Percentiles rank a stretch among this genome's conserved stretches.
Evolutionary conservation across 140 eudicot species (phyloP).

Genomic region (Stevia rebaudiana): DNA sequence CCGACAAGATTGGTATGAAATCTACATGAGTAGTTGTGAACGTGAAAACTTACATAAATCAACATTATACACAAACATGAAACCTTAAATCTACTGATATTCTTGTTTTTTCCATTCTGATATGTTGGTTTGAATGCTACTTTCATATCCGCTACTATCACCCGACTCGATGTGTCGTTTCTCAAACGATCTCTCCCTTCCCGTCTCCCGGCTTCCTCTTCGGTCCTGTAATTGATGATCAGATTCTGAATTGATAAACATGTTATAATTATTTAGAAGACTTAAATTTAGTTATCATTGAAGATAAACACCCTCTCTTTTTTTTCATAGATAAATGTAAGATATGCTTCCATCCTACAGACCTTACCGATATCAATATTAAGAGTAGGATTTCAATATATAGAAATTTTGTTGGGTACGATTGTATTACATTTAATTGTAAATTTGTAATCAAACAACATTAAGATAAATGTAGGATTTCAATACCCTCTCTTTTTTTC

Average conservation of each 20-base stretch:
- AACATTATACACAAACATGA: constrained; percentile 27
- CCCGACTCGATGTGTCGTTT: constrained; percentile 62
- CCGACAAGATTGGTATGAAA: constrained; percentile 9
- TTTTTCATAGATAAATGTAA: too few species aligned
- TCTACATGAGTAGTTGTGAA: constrained; percentile 24
- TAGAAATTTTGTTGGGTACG: too few species aligned
- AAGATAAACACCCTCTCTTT: too few species aligned
- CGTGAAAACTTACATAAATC: constrained; percentile 24
- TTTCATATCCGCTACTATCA: constrained; percentile 87
- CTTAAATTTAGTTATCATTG: too few species aligned
- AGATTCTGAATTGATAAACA: background rate
- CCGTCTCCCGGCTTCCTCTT: constrained; percentile 50
- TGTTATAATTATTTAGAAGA: too few species aligned
- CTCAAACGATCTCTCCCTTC: constrained; percentile 46
- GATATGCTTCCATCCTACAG: too few species aligned
- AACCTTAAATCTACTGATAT: constrained; percentile 8
- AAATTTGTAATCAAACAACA: too few species aligned
- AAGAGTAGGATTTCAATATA: too few species aligned
- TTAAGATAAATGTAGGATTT: too few species aligned
- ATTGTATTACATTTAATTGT: too few species aligned
- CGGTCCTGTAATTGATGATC: constrained; percentile 43
- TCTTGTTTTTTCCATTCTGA: constrained; percentile 49
- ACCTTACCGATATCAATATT: too few species aligned
- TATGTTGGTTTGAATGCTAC: constrained; percentile 56
- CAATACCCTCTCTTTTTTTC: too few species aligned